Evolutionary conservation across 176 grass and related monocot species (phyloP).

Genomic region (Aegilops umbellulata): DNA sequence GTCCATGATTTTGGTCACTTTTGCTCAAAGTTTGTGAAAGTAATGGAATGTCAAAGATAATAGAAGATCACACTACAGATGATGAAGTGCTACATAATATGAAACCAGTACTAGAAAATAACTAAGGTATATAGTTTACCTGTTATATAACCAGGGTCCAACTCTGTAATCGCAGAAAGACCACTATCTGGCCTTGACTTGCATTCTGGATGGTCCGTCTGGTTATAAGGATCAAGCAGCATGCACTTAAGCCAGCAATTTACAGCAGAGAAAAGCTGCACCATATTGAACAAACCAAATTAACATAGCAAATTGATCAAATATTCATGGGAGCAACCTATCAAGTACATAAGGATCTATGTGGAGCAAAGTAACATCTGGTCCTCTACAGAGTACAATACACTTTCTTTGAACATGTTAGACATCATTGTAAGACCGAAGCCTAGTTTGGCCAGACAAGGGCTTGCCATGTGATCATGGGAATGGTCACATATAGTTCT

Average conservation of each 20-base stretch:
- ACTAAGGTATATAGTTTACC: conserved; percentile 44
- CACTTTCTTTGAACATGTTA: background rate
- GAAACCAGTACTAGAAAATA: conserved; percentile 2
- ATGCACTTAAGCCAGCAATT: conserved; percentile 99
- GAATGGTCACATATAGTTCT: background rate
- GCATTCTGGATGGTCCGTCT: conserved; percentile 86
- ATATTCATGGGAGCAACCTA: background rate
- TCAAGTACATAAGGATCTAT: background rate
- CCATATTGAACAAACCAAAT: conserved; percentile 5
- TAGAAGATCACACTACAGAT: background rate
- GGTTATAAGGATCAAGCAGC: conserved; percentile 89
- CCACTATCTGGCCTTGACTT: conserved; percentile 95
- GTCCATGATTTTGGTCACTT: background rate
- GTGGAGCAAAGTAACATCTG: conserved; percentile 3
- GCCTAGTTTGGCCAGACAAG: conserved; percentile 3
- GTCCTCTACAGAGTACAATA: background rate
- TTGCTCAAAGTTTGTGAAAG: background rate
- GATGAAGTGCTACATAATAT: background rate
- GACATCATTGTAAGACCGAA: background rate
- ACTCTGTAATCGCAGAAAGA: conserved; percentile 95
- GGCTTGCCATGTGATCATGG: background rate
- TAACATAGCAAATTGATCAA: conserved; percentile 8
- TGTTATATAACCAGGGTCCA: conserved; percentile 97
- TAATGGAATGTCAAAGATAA: background rate
- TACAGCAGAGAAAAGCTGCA: conserved; percentile 88